Base-by-base conservation (phyloP, 768 basidiomycete genomes). In the Tricholoma bakamatsutake region DNA sequence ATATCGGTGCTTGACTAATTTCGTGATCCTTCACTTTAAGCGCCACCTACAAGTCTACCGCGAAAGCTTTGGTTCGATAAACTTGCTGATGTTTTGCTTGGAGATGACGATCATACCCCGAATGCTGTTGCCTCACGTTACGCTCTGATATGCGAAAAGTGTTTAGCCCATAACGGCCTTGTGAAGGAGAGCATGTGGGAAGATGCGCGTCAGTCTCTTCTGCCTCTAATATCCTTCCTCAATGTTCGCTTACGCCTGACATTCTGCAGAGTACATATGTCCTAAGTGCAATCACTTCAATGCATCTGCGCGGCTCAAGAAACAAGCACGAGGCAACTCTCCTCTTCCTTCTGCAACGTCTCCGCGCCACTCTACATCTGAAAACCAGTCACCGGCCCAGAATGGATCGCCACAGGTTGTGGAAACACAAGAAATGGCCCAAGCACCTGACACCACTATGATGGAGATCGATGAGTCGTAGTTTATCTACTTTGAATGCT, bases 211-310 rank as follows among this genome's bases (percentile, higher is more conserved):
- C 62, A 69, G 91, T 83, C 21, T 40, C 8, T 30, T 43, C 1
- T 34, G 11, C 15, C 24, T 28, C 13, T 8, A 24, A 24, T 24
- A 24, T 45, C 15, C 17, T 52, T 24, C 21, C 15, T 10, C 35
- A 12, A 12, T 28, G 27, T 53, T 52, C 11, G 10, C 21, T 46
- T 12, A 24, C 10, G 2, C 50, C 15, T 13, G 18, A 42, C 17
- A 40, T 51, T 15, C 21, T 12, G 13, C 63, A 95, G 93, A 93
- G 73, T 96, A 92, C 62, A 70, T 82, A 24, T 96, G 93, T 67
- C 88, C 85, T 0, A 91, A 90, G 66, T 96, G 93, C 66, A 84
- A 84, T 7, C 83, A 87, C 69, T 90, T 95, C 69, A 95, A 96
- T 63, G 71, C 76, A 1, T 77, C 80, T 10, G 64, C 66, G 24